Evolutionary conservation across 768 basidiomycete genomes (phyloP), one percentile per base, ranked within the genome.

Genomic region (Cantharellus anzutake): DNA sequence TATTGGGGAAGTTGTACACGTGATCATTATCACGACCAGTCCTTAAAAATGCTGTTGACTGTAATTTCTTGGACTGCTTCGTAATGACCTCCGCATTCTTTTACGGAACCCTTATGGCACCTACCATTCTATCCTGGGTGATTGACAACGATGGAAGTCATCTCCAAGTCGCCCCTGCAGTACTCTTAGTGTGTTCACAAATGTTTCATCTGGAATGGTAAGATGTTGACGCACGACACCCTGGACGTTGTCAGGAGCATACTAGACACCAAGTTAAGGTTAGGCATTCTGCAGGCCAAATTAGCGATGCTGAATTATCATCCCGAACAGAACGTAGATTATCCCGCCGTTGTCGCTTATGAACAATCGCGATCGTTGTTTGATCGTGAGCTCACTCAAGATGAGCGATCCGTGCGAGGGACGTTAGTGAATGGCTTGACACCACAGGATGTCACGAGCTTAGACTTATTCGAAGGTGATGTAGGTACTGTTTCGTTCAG

Each of bases 81-180:
- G 20, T 29, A 29, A 29, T 29, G 20, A 29, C 20, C 20, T 29
- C 73, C 35, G 82, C 82, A 16, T 93, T 92, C 70, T 86, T 90
- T 73, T 91, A 93, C 70, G 93, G 93, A 7, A 94, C 88, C 0
- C 73, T 97, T 29, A 81, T 93, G 76, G 88, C 92, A 65, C 90
- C 91, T 3, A 78, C 78, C 56, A 84, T 97, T 66, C 73, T 96
- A 42, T 78, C 74, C 60, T 73, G 82, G 20, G 90, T 96, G 4
- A 80, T 96, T 51, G 74, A 75, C 4, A 81, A 86, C 65, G 73
- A 80, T 51, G 86, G 83, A 4, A 65, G 71, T 4, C 73, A 81
- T 62, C 74, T 94, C 2, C 67, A 78, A 58, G 77, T 86, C 51
- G 80, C 81, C 62, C 82, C 86, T 42, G 91, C 89, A 3, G 67